Evolutionary conservation across 2,329 filamentous ascomycete species (phyloP), one percentile per base, ranked within the genome.

Genomic region (Arthroderma sp.): DNA sequence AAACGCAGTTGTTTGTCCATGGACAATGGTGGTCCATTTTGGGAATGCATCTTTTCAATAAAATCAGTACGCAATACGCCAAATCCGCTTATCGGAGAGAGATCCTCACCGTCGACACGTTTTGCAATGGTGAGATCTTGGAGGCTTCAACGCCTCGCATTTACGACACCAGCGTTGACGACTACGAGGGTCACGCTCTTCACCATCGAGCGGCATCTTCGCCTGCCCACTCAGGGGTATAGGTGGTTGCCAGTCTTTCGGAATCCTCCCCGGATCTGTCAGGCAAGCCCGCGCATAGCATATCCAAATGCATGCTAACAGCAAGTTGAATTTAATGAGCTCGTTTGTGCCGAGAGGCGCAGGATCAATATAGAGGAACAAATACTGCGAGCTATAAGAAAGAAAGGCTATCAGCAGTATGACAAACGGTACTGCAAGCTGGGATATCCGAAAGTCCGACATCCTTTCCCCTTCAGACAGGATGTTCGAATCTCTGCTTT

Each of bases 11-110:
- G 35, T 71, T 73, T 23, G 81, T 84, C 82, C 82, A 85, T 5
- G 82, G 81, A 66, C 82, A 85, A 66, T 85, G 82, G 65, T 84
- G 81, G 66, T 84, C 81, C 81, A 83, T 83, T 67, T 82, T 83
- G 0, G 80, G 80, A 54, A 84, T 78, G 63, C 81, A 83, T 70
- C 79, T 81, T 33, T 21, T 15, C 6, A 2, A 25, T 5, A 47
- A 8, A 38, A 56, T 58, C 31, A 23, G 35, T 39, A 54, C 15
- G 38, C 6, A 21, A 53, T 9, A 17, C 9, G 28, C 15, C n/a
- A 17, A 17, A 41, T n/a, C 4, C 35, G 19, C 21, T 23, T 54
- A 19, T 15, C 21, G 37, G 19, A 25, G n/a, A 23, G 38, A 6
- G 2, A 9, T 41, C 43, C 69, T 56, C 58, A 81, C 81, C 80